Percentiles rank a stretch among this genome's conserved stretches.
Evolutionary conservation across 176 grass and related monocot species (phyloP).

Genomic region (Oryza meridionalis): DNA sequence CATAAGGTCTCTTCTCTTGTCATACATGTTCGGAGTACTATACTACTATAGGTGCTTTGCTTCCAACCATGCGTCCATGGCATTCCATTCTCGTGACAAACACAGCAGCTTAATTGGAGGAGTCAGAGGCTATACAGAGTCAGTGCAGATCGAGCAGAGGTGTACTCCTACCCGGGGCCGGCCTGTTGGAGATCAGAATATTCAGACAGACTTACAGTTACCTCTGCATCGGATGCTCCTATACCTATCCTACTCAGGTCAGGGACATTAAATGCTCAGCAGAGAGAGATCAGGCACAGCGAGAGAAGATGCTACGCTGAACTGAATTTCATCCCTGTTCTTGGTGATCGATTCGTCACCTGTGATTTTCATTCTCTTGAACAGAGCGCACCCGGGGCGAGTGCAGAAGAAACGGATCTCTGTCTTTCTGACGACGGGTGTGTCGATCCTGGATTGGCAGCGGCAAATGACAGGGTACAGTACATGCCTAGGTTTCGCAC

Average conservation of each 20-base stretch:
- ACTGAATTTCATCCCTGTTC: not conserved
- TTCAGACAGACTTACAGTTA: not conserved
- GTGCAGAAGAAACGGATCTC: constrained; percentile 33
- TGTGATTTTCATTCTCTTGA: constrained; percentile 9
- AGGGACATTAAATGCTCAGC: not conserved
- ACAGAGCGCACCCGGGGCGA: constrained; percentile 7
- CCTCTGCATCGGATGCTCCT: constrained; percentile 24
- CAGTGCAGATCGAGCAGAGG: not conserved
- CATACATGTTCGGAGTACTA: not conserved
- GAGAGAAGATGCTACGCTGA: not conserved
- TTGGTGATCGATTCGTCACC: not conserved
- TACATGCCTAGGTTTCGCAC: not conserved
- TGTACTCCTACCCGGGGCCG: not conserved
- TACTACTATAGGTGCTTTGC: not conserved
- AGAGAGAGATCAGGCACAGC: not conserved
- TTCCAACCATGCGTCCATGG: not conserved
- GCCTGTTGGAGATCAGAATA: not conserved
- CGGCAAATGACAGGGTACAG: not conserved
- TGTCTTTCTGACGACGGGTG: constrained; percentile 20
- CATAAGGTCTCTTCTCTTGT: no score
- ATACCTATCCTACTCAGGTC: not conserved
- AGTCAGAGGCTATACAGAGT: not conserved
- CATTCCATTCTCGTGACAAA: constrained; percentile 7
- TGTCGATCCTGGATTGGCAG: not conserved
- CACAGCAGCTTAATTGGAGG: not conserved